These are phyloP conservation scores for Candida tropicalis DNA, from an alignment of 1,139 yeast species.

Conservation along the genomic window DNA sequence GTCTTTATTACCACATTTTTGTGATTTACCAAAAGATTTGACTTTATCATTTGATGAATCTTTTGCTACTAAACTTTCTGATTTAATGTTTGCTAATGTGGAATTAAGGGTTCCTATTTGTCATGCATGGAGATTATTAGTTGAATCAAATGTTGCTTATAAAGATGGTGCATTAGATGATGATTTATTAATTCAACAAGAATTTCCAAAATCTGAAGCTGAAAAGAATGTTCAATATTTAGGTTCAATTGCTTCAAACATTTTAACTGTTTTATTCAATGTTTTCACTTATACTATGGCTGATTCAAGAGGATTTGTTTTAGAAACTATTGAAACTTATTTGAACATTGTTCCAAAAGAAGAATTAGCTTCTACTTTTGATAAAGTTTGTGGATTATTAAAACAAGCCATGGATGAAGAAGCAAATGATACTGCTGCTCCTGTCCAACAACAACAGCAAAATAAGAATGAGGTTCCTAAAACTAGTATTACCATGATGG, in stretches of 20 bases:
- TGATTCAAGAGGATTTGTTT: slow-evolving; percentile 78
- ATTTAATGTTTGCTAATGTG: slow-evolving; percentile 71
- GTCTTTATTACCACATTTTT: slow-evolving; percentile 87
- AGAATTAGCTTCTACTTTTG: slow-evolving; percentile 75
- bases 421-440: slow-evolving; percentile 20
- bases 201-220: slow-evolving; percentile 61
- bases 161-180: slow-evolving; percentile 59
- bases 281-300: slow-evolving; percentile 86
- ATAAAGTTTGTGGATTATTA: slow-evolving; percentile 80
- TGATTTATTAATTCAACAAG: slow-evolving; percentile 60
- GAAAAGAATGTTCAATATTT: slow-evolving; percentile 60
- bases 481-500: slow-evolving; percentile 85
- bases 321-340: slow-evolving; percentile 84
- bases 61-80: slow-evolving; percentile 79
- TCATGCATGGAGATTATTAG: slow-evolving; percentile 75
- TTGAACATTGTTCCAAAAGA: slow-evolving; percentile 67
- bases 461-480: slow-evolving; percentile 41
- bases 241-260: slow-evolving; percentile 66
- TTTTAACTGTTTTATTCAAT: slow-evolving; percentile 85
- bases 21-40: slow-evolving; percentile 83
- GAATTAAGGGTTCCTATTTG: slow-evolving; percentile 79
- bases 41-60: slow-evolving; percentile 62
- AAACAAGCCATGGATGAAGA: slow-evolving; percentile 77
- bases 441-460: slow-evolving; percentile 24
- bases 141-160: slow-evolving; percentile 73